These are phyloP conservation scores for Cystobasidiaceae sp. DNA, from an alignment of 1,284 basidiomycete genomes.

Conservation along the genomic window DNA sequence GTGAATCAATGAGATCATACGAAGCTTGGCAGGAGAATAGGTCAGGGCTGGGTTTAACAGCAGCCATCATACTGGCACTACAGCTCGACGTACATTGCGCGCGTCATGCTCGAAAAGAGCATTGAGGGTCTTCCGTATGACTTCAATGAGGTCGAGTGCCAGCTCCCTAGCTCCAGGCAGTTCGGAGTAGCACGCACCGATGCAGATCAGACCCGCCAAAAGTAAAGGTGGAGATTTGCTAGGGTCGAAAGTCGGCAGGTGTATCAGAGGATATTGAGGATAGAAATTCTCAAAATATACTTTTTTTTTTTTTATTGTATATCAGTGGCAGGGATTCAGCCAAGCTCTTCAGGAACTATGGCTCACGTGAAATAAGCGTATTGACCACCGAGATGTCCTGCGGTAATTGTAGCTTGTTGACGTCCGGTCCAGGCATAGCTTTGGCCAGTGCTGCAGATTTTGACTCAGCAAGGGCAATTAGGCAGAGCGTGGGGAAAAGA, in stretches of 20 bases:
- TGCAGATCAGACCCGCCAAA: slow-evolving; percentile 36
- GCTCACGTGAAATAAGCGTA: slow-evolving; percentile 34
- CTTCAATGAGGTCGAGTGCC: slow-evolving; percentile 36
- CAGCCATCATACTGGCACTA: too few relatives aligned
- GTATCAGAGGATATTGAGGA: slow-evolving; percentile 37
- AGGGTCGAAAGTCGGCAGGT: slow-evolving; percentile 38
- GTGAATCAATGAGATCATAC: slow-evolving; percentile 32
- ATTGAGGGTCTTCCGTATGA: slow-evolving; percentile 35
- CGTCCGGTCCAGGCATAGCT: slow-evolving; percentile 33
- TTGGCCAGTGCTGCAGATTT: slow-evolving; percentile 29
- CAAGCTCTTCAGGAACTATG: background rate
- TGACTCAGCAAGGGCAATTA: background rate
- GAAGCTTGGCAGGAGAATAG: slow-evolving; percentile 31
- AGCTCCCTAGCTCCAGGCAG: slow-evolving; percentile 31
- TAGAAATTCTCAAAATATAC: slow-evolving; percentile 39
- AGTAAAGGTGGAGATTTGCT: slow-evolving; percentile 35
- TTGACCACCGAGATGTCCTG: slow-evolving; percentile 33
- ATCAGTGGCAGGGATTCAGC: background rate
- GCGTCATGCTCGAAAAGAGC: slow-evolving; percentile 37
- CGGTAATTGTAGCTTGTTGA: slow-evolving; percentile 33
- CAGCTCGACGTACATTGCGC: slow-evolving; percentile 32
- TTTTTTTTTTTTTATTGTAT: slow-evolving; percentile 1
- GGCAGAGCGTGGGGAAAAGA: background rate
- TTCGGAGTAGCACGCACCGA: slow-evolving; percentile 35
- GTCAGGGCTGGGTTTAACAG: background rate